Percentiles rank a stretch among this genome's conserved stretches.
Evolutionary conservation across 1,284 basidiomycete species (phyloP).

Genomic region (Bothia castanella): DNA sequence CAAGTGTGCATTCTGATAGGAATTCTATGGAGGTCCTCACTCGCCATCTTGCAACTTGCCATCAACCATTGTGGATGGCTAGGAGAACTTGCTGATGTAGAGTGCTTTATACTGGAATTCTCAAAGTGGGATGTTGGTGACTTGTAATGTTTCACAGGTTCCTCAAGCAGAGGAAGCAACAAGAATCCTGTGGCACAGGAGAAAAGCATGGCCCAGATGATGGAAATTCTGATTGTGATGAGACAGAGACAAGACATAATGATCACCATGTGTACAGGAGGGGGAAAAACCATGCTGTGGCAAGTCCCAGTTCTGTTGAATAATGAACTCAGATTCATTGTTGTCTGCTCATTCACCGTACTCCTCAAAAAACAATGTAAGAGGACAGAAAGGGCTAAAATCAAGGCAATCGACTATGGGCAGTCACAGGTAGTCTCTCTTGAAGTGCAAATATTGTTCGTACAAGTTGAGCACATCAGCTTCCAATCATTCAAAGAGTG

Average conservation of each 20-base stretch:
- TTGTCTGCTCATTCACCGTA: slow-evolving; percentile 5
- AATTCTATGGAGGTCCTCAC: no score
- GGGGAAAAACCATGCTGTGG: slow-evolving; percentile 15
- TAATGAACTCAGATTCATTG: not conserved
- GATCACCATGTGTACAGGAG: slow-evolving; percentile 7
- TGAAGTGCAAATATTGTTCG: slow-evolving; percentile 3
- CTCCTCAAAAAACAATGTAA: slow-evolving; percentile 7
- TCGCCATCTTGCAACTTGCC: no score
- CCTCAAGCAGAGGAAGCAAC: no score
- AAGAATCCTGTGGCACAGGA: not conserved
- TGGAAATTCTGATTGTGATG: not conserved
- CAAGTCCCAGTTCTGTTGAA: not conserved
- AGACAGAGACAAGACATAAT: not conserved
- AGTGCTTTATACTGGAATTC: no score
- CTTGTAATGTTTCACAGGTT: no score
- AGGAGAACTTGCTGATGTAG: no score
- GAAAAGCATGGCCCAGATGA: slow-evolving; percentile 8
- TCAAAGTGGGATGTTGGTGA: no score
- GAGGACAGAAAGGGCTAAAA: not conserved
- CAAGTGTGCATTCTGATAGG: no score
- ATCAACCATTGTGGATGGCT: no score
- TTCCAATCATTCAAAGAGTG: no score
- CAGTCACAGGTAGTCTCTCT: not conserved
- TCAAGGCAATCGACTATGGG: not conserved
- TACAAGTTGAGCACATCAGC: slow-evolving; percentile 16